These are phyloP conservation scores for Stagonosporopsis chrysanthemi DNA, from an alignment of 2,329 filamentous ascomycete species.

Conservation along the genomic window DNA sequence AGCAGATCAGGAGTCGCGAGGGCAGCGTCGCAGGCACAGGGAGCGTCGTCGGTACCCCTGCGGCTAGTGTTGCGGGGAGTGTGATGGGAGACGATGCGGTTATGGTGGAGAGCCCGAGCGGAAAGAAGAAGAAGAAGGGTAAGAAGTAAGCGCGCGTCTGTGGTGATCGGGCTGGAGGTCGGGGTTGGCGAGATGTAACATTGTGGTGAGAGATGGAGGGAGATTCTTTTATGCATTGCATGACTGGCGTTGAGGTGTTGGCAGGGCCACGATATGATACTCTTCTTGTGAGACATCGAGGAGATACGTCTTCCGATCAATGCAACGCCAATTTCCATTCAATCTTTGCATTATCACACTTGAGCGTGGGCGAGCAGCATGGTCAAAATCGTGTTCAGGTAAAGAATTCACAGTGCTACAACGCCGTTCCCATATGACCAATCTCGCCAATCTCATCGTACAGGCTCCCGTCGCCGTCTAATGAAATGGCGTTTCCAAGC, in stretches of 20 bases:
- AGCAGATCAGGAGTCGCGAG: constrained; percentile 38
- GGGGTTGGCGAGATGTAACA: background rate
- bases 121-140: constrained; percentile 69
- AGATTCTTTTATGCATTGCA: constrained; percentile 12
- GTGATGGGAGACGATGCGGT: constrained; percentile 70
- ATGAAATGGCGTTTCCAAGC: constrained; percentile 31
- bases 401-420: constrained; percentile 42
- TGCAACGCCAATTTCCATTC: constrained; percentile 8
- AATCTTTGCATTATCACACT: background rate
- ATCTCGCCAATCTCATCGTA: constrained; percentile 33
- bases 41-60: constrained; percentile 19
- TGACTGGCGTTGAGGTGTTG: constrained; percentile 23
- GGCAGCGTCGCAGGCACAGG: constrained; percentile 21
- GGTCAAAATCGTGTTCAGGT: constrained; percentile 14
- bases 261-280: constrained; percentile 16
- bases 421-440: constrained; percentile 42
- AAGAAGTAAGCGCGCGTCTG: constrained; percentile 50
- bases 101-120: constrained; percentile 71
- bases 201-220: background rate
- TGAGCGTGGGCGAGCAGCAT: background rate
- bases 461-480: constrained; percentile 27
- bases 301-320: constrained; percentile 1
- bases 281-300: constrained; percentile 33
- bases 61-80: constrained; percentile 43
- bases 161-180: background rate